Percentiles rank a stretch among this genome's conserved stretches.
Evolutionary conservation across 2,329 filamentous ascomycete species (phyloP).

Genomic region (Massarina eburnea): DNA sequence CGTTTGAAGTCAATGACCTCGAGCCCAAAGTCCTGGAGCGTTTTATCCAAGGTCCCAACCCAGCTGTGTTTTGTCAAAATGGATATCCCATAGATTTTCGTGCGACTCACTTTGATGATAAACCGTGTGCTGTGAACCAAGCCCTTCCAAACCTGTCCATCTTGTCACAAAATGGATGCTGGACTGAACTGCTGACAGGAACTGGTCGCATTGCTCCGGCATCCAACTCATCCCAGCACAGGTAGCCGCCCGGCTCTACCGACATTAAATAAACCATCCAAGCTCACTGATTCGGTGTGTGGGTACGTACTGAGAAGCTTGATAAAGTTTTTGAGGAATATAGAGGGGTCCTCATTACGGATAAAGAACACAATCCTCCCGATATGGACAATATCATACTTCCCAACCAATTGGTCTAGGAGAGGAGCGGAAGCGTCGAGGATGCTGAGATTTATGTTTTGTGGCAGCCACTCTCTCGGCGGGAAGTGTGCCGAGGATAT

Average conservation of each 20-base stretch:
- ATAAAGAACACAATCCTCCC: not conserved
- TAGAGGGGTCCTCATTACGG: not conserved
- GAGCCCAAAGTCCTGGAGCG: not conserved
- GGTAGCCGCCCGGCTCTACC: not conserved
- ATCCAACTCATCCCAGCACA: slow-evolving; percentile 3
- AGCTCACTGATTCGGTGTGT: not conserved
- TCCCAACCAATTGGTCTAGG: not conserved
- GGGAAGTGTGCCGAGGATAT: not conserved
- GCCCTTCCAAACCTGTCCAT: slow-evolving; percentile 1
- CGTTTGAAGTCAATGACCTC: not conserved
- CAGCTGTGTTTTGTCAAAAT: not conserved
- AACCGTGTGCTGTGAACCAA: not conserved
- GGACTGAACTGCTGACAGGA: not conserved
- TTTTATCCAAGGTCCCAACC: not conserved
- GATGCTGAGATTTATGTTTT: not conserved
- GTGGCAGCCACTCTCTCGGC: not conserved
- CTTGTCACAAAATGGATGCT: no score
- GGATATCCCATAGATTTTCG: no score
- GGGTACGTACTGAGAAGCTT: not conserved
- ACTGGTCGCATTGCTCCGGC: no score
- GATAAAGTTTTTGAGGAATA: not conserved
- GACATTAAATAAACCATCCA: no score
- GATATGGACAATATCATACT: slow-evolving; percentile 1
- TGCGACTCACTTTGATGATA: not conserved
- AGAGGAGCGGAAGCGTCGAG: not conserved